Evolutionary conservation across 495 filamentous ascomycete species (phyloP).

Genomic region (Aspergillus taichungensis): DNA sequence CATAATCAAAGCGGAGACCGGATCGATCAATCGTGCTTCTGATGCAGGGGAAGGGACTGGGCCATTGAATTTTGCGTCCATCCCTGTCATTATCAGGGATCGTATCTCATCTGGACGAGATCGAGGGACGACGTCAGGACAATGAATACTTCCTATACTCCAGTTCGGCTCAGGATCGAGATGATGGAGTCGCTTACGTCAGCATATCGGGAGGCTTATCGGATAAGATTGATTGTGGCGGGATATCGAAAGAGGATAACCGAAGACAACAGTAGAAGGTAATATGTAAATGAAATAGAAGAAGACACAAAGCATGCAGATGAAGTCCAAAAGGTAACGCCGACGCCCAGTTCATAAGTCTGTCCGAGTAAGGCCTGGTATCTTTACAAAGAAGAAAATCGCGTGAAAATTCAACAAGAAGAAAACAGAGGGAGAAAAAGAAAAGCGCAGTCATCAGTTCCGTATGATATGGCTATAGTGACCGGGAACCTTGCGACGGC

Average conservation of each 20-base stretch:
- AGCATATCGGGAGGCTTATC: constrained; percentile 10
- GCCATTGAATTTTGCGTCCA: no score
- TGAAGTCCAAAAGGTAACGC: not conserved
- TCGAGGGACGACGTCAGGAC: no score
- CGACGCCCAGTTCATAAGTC: no score
- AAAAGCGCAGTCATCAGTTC: constrained; percentile 4
- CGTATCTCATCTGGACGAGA: not conserved
- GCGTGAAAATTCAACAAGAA: not conserved
- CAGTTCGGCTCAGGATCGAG: no score
- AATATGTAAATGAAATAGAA: constrained; percentile 6
- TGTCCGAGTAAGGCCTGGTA: not conserved
- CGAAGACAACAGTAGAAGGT: not conserved
- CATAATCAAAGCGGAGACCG: constrained; percentile 7
- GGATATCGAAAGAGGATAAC: not conserved
- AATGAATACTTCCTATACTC: no score
- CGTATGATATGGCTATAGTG: constrained; percentile 79
- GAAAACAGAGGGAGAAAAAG: constrained; percentile 4
- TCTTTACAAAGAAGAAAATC: not conserved
- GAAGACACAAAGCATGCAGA: not conserved
- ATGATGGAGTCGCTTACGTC: constrained; percentile 19
- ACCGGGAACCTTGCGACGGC: constrained; percentile 65
- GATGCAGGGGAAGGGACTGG: no score
- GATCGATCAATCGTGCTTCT: not conserved
- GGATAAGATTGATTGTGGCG: constrained; percentile 5
- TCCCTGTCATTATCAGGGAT: no score